Evolutionary conservation across 306 rosid genomes (phyloP), one percentile per base, ranked within the genome.

Genomic region (Purshia tridentata): DNA sequence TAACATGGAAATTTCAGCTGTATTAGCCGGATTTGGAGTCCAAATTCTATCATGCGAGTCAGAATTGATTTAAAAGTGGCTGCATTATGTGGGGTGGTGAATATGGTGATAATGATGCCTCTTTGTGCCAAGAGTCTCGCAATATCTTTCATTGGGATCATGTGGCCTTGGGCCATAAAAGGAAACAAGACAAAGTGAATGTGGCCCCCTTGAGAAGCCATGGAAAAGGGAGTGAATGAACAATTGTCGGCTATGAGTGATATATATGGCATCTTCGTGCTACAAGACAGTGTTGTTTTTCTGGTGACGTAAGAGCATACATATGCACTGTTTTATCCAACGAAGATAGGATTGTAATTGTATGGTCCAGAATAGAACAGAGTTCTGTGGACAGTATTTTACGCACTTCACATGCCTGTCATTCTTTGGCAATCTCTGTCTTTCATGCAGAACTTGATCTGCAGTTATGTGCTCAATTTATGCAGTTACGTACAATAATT

Each of bases 141-240:
- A 1, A 82, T 79, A 74, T 82, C 84, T 14, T 70, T 51, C 82
- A 85, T 74, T 0, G 89, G 89, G 29, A 82, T 79, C 78, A 80
- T 69, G 74, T 80, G 89, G 45, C 89, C 89, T 46, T 69, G 84
- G 4, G 84, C 60, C 82, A 80, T 76, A 3, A 69, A 9, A 52
- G 81, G 76, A 63, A 77, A 70, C 65, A 80, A 65, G 10, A 76
- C 45, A 37, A 80, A 70, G 68, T 80, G 81, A 65, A 75, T 65
- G n/a, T 54, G 72, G 54, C 48, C 9, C 8, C 23, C 71, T 54
- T 64, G 51, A 39, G 67, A 19, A 29, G 23, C 72, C 58, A 49
- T 67, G 23, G 18, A 18, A 42, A 23, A 23, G 29, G 29, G 29
- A 23, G 29, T 23, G 29, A 23, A 23, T 1, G 29, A 23, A 23